Conservation (phyloP, 805 yeast genomes). For the Metschnikowia vanudenii region DNA sequence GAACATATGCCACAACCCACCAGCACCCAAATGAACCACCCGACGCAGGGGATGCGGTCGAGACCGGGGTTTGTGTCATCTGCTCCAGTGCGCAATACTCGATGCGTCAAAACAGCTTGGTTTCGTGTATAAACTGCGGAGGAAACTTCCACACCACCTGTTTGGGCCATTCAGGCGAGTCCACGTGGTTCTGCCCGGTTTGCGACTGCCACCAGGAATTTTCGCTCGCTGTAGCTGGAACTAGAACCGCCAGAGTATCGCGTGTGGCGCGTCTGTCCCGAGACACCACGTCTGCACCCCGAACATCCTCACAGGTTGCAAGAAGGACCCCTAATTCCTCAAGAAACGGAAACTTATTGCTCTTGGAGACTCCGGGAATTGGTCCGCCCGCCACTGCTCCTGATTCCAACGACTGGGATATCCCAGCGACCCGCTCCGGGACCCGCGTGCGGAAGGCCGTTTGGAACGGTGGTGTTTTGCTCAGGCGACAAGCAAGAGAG, state of each 20-base stretch:
- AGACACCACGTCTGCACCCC: neutral
- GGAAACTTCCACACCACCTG: constrained; percentile 42
- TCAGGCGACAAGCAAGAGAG: constrained; percentile 34
- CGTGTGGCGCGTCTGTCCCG: neutral
- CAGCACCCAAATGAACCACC: neutral
- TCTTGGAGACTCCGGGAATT: neutral
- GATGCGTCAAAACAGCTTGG: constrained; percentile 20
- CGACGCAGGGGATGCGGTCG: constrained; percentile 3
- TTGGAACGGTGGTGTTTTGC: constrained; percentile 39
- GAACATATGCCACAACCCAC: neutral
- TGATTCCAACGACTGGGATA: neutral
- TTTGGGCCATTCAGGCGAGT: constrained; percentile 28
- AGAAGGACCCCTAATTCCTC: neutral
- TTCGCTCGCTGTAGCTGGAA: neutral
- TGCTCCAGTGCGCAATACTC: constrained; percentile 38
- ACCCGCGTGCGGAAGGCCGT: constrained; percentile 3
- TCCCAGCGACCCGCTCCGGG: too few species aligned
- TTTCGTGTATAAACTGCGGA: constrained; percentile 35
- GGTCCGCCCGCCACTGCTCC: neutral
- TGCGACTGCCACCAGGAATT: constrained; percentile 45
- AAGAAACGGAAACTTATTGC: neutral
- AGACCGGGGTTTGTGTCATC: constrained; percentile 29
- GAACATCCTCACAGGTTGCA: neutral
- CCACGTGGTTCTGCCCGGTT: constrained; percentile 51
- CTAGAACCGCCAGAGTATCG: neutral